Conservation (phyloP, 2,329 filamentous ascomycete species). For the Cytospora mali region DNA sequence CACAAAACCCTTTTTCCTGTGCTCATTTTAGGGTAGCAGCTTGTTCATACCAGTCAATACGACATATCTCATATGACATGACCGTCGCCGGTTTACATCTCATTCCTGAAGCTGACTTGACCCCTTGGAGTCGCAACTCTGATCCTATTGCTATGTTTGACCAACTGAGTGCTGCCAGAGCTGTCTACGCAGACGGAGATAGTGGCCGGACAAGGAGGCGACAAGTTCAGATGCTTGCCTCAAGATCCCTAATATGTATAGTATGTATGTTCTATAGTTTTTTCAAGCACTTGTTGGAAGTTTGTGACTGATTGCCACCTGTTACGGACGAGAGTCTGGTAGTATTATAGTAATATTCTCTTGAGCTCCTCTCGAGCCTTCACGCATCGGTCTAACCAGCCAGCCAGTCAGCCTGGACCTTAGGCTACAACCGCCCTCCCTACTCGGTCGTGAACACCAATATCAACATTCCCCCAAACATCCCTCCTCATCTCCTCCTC, state of each 20-base stretch:
- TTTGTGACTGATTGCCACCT: not conserved
- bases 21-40: constrained; percentile 11
- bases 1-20: constrained; percentile 19
- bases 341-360: not conserved
- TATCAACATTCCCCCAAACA: not conserved
- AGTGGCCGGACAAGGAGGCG: no score
- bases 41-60: constrained; percentile 23
- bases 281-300: not conserved
- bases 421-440: no score
- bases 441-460: not conserved
- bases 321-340: not conserved
- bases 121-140: no score
- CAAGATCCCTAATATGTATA: not conserved
- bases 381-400: no score
- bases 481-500: constrained; percentile 39
- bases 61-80: constrained; percentile 8
- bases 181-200: no score
- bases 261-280: no score
- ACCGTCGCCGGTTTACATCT: not conserved
- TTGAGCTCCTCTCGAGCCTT: no score
- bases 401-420: no score
- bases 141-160: no score
- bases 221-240: no score
- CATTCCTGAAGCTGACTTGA: no score
- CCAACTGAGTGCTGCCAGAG: no score